Evolutionary conservation across 371 early-diverging fungal species (phyloP), one percentile per base, ranked within the genome.

Genomic region (Mucor sp.): DNA sequence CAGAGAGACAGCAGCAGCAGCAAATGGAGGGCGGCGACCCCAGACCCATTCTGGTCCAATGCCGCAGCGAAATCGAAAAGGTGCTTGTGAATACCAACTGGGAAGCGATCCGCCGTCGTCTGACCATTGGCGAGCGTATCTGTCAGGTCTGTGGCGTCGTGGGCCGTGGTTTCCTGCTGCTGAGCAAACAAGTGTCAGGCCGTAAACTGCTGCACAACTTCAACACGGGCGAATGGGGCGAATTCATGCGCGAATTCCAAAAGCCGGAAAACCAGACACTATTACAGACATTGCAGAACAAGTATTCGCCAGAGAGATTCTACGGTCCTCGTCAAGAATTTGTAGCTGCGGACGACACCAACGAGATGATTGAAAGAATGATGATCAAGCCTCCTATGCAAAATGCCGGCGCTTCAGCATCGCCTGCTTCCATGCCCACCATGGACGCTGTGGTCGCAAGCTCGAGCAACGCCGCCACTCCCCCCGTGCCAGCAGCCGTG

Each of bases 51-150:
- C 14, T 78, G 37, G 75, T 74, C 0, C 84, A 83, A 60, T 79
- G 78, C 25, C 79, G 84, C 12, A 62, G 80, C 7, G 84, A 83
- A n/a, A 76, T 83, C 30, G 84, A 83, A 65, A 77, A 76, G 30
- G 74, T 79, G 1, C 63, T 83, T 8, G 78, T 77, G 9, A 83
- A 68, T 58, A 83, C 81, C 23, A 83, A 83, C 32, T 83, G 84
- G 84, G 84, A 83, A 62, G 84, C 84, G 6, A 81, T 83, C 47
- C 81, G 84, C 14, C 73, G 84, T 56, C 78, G 84, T 23, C 57
- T 83, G 58, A 83, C 84, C 0, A 83, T 83, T 63, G 84, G 84
- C 15, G 84, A 83, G 32, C 78, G 84, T 39, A 81, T 83, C 48
- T 79, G 69, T 21, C 80, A 79, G 63, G 68, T 83, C 12, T 78